Conservation (phyloP, 805 yeast genomes). For the Peterozyma toletana region DNA sequence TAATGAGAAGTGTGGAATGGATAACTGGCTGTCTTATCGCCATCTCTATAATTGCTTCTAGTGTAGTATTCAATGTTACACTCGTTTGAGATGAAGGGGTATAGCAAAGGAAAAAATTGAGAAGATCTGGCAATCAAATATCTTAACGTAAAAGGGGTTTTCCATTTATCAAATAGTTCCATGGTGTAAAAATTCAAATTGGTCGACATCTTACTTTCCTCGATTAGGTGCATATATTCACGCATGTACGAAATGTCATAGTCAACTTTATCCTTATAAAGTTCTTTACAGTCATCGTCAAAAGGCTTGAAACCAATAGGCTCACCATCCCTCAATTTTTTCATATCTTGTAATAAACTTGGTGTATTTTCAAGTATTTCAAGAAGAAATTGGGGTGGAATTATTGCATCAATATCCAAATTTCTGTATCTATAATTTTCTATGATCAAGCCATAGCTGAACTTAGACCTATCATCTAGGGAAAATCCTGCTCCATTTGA, state of each 20-base stretch:
- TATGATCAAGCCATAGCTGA: constrained; percentile 34
- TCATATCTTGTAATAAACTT: constrained; percentile 18
- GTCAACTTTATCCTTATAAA: not conserved
- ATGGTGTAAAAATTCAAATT: constrained; percentile 1
- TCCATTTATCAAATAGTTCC: constrained; percentile 36
- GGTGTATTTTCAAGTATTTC: constrained; percentile 29
- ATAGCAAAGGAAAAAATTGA: constrained; percentile 32
- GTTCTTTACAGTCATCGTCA: constrained; percentile 19
- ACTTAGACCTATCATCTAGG: not conserved
- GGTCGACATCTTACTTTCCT: not conserved
- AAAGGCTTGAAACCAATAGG: constrained; percentile 32
- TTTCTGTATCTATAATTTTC: constrained; percentile 41
- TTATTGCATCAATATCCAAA: constrained; percentile 39
- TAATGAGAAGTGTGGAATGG: constrained; percentile 35
- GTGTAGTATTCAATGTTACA: constrained; percentile 48
- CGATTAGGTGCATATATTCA: constrained; percentile 5
- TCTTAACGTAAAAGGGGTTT: constrained; percentile 44
- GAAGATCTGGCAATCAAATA: constrained; percentile 49
- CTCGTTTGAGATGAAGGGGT: constrained; percentile 27
- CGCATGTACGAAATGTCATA: constrained; percentile 14
- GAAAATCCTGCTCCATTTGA: constrained; percentile 10
- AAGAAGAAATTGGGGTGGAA: constrained; percentile 33
- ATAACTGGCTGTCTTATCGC: too few species aligned
- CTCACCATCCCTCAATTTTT: constrained; percentile 36
- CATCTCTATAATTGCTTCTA: constrained; percentile 5